Evolutionary conservation across 306 rosid species (phyloP).

Genomic region (Vicia villosa): DNA sequence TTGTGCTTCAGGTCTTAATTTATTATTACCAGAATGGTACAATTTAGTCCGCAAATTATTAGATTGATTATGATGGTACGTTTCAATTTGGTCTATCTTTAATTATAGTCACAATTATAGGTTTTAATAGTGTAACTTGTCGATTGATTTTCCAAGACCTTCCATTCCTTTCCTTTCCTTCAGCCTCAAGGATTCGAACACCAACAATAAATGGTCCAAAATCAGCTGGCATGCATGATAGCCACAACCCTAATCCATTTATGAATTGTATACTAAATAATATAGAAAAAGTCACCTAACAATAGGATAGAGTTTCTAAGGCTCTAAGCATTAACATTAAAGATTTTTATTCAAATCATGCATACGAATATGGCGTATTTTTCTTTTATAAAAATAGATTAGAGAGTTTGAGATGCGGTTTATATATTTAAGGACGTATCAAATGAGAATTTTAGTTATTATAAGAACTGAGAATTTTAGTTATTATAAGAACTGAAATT

Average conservation of each 20-base stretch:
- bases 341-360: too few species aligned
- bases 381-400: too few species aligned
- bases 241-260: background rate
- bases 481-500: too few species aligned
- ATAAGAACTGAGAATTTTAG: too few species aligned
- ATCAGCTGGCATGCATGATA: background rate
- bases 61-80: background rate
- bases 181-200: background rate
- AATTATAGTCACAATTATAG: background rate
- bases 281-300: background rate
- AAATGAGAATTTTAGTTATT: too few species aligned
- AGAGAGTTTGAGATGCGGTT: too few species aligned
- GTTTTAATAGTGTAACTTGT: background rate
- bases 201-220: background rate
- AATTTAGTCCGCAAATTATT: background rate
- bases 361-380: too few species aligned
- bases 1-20: constrained; percentile 10
- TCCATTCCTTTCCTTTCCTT: background rate
- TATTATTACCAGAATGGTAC: background rate
- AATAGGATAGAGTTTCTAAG: background rate
- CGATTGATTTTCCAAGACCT: background rate
- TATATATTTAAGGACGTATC: too few species aligned
- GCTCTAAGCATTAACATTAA: too few species aligned
- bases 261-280: background rate
- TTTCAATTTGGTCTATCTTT: background rate